phyloP scores from a whole-genome alignment of 495 filamentous ascomycete genomes.

The Neurospora sublineolata region DNA sequence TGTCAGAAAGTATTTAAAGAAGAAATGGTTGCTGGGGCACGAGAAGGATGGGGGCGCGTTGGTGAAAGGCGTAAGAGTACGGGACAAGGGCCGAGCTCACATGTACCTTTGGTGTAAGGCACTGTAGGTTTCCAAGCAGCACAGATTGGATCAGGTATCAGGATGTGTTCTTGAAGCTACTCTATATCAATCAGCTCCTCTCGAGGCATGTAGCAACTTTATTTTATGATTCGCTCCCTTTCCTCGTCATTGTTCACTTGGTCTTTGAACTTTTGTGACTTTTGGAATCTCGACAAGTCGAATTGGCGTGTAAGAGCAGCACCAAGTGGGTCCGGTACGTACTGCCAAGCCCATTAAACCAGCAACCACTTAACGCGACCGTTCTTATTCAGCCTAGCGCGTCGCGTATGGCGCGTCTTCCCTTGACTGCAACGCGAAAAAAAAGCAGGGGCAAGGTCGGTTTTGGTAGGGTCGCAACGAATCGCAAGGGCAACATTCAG shows the following conservation, averaged over 20 bases:
- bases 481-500: neutral
- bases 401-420: constrained; percentile 17
- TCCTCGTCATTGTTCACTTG: neutral
- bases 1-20: neutral
- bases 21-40: neutral
- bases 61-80: neutral
- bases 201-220: neutral
- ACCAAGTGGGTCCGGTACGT: neutral
- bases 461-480: neutral
- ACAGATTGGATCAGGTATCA: neutral
- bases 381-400: constrained; percentile 15
- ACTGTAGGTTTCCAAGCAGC: neutral
- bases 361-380: constrained; percentile 33
- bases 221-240: neutral
- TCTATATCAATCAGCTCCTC: neutral
- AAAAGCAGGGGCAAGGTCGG: constrained; percentile 3
- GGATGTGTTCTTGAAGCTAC: neutral
- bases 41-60: neutral
- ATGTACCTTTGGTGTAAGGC: neutral
- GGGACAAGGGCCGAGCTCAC: neutral
- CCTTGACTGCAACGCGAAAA: constrained; percentile 16
- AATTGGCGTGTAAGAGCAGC: neutral
- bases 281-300: neutral
- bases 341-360: neutral
- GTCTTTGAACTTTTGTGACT: neutral